Evolutionary conservation across 331 rosid species (phyloP).

Genomic region (Stylosanthes scabra): DNA sequence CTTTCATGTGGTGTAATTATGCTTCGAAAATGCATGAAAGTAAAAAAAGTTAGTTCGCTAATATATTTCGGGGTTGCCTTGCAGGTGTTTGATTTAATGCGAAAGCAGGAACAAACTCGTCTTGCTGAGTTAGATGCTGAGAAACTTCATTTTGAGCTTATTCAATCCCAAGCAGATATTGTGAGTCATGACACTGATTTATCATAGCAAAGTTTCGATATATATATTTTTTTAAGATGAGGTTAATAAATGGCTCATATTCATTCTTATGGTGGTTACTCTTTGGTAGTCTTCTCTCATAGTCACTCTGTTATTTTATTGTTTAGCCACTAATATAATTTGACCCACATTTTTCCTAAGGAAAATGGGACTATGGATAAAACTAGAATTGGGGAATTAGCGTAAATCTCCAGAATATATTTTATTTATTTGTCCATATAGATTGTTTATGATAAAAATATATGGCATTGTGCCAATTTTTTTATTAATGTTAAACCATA

Average conservation of each 20-base stretch:
- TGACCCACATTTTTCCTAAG: not conserved
- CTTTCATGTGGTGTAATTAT: not conserved
- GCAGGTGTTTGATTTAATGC: slow-evolving; percentile 86
- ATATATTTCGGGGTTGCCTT: slow-evolving; percentile 36
- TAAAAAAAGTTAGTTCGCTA: slow-evolving; percentile 12
- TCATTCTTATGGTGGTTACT: not conserved
- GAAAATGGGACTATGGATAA: slow-evolving; percentile 7
- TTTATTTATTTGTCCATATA: not conserved
- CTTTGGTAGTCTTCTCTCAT: not conserved
- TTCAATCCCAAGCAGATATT: slow-evolving; percentile 75
- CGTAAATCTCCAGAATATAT: not conserved
- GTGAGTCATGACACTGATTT: slow-evolving; percentile 50
- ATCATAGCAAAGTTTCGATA: not conserved
- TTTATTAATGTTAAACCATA: not conserved
- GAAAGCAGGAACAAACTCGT: slow-evolving; percentile 81
- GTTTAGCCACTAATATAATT: not conserved
- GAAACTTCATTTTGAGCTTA: slow-evolving; percentile 74
- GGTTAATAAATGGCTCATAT: not conserved
- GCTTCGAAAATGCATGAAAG: not conserved
- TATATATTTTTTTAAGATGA: not conserved
- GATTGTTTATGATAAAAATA: not conserved
- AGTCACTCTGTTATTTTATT: not conserved
- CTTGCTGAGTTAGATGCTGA: slow-evolving; percentile 82
- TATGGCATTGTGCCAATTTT: not conserved
- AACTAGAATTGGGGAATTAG: not conserved